Evolutionary conservation across 2,329 filamentous ascomycete species (phyloP), one percentile per base, ranked within the genome.

Genomic region (Botrytis deweyae): DNA sequence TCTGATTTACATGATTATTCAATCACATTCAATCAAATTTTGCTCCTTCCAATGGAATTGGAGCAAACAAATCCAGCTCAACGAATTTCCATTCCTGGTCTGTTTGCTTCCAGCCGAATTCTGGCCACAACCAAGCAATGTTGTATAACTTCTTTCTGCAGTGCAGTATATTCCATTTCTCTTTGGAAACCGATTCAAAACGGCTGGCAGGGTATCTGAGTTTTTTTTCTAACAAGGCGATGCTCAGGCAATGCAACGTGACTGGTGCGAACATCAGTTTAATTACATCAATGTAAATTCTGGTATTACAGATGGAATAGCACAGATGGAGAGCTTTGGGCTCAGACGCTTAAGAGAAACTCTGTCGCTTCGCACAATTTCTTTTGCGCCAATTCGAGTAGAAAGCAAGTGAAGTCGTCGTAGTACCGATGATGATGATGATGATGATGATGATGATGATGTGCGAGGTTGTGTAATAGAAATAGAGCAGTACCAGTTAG

Each of bases 121-220:
- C 36, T 10, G 20, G 38, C 66, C 18, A 49, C 44, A 66, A 58
- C 49, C 66, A 69, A 69, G 49, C 49, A 38, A 68, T 68, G 63
- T 49, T 72, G 71, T 69, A 72, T 64, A 69, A 72, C 71, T 69
- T 33, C 49, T 38, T 29, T 33, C 38, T 69, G 66, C 66, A 69
- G 38, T 42, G 66, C 66, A 69, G 38, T 42, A 58, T 52, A 29
- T 42, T n/a, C 66, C 29, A 67, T 14, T n/a, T 69, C 18, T 69
- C 36, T 69, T 38, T 42, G 49, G 40, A 59, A 36, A 40, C 67
- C 6, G 38, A 69, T n/a, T 42, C 44, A 55, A 42, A 38, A 46
- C 38, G 20, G 58, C 55, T 59, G 38, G 46, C 59, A 42, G 46
- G 38, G 33, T 44, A 68, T 61, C 49, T 49, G 33, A 22, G 36